Percentiles rank a stretch among this genome's conserved stretches.
Evolutionary conservation across 345 rosid genomes (phyloP).

Genomic region (Garcia nutans): DNA sequence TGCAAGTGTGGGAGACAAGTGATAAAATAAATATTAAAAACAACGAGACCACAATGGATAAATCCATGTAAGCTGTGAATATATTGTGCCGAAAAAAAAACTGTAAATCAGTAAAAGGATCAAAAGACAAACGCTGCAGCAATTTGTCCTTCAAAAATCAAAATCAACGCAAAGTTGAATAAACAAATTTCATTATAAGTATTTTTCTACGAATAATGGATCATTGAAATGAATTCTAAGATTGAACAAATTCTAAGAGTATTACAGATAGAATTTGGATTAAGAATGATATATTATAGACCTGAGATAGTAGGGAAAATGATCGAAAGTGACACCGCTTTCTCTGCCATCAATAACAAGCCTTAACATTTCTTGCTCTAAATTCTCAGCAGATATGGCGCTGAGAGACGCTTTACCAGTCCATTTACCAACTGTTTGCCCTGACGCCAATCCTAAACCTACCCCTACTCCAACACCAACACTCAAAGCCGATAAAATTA

Average conservation of each 20-base stretch:
- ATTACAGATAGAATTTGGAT: background rate
- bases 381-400: conserved; percentile 35
- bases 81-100: no score
- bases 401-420: conserved; percentile 25
- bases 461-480: conserved; percentile 65
- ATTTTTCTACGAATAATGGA: no score
- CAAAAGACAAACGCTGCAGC: no score
- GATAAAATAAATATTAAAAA: no score
- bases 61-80: no score
- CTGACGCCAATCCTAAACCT: conserved; percentile 58
- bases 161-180: background rate
- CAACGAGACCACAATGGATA: no score
- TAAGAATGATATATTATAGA: conserved; percentile 8
- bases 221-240: no score
- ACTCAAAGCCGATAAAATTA: conserved; percentile 55
- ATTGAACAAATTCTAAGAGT: no score
- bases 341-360: conserved; percentile 62
- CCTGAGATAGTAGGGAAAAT: conserved; percentile 76
- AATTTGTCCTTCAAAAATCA: no score
- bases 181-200: background rate
- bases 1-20: no score
- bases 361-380: conserved; percentile 58
- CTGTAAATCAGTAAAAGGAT: no score
- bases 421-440: conserved; percentile 55
- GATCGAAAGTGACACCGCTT: conserved; percentile 57